Conservation (phyloP, 257 asterid species). For the Ehretia macrophylla region DNA sequence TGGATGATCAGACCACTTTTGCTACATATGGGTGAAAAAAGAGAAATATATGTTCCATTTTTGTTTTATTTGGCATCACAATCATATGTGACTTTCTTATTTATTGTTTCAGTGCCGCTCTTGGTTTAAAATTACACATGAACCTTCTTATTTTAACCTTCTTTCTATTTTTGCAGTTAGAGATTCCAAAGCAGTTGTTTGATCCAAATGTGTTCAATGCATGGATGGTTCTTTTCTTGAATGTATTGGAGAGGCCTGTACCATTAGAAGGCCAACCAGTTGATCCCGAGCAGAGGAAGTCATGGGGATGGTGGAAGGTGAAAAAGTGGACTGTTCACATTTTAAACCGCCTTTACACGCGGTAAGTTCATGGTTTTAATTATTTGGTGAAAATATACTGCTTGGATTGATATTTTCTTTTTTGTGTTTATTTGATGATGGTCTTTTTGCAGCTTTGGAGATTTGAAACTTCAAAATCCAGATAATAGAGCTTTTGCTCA, state of each 20-base stretch:
- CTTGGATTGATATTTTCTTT: not conserved
- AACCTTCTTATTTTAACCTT: not conserved
- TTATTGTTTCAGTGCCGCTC: not conserved
- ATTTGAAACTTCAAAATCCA: constrained; percentile 85
- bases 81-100: no score
- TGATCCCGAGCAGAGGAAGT: constrained; percentile 83
- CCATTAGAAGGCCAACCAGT: constrained; percentile 86
- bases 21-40: no score
- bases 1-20: no score
- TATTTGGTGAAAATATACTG: not conserved
- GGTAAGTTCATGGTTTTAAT: constrained; percentile 39
- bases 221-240: constrained; percentile 94
- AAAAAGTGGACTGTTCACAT: constrained; percentile 98
- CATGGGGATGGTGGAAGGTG: constrained; percentile 99
- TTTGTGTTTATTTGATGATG: constrained; percentile 8
- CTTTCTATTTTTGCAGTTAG: constrained; percentile 53
- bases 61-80: no score
- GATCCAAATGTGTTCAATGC: constrained; percentile 89
- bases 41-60: no score
- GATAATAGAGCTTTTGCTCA: constrained; percentile 94
- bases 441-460: constrained; percentile 70
- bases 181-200: constrained; percentile 86
- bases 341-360: constrained; percentile 83
- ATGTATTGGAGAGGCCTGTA: constrained; percentile 89
- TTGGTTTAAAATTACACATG: not conserved